Conservation (phyloP, 495 filamentous ascomycete genomes). For the Annulohypoxylon moriforme region DNA sequence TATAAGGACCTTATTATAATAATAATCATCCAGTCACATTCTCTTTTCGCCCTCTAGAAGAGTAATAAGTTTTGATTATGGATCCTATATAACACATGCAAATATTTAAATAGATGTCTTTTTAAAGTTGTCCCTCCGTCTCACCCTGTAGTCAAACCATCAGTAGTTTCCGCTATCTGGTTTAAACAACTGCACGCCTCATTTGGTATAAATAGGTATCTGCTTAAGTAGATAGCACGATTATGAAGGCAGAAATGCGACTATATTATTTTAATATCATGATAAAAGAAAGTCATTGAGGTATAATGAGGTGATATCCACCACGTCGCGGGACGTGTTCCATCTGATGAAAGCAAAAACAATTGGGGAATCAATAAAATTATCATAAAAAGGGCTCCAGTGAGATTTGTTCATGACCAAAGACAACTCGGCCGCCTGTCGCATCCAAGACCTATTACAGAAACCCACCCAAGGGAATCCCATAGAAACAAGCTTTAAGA, state of each 20-base stretch:
- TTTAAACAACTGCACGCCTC: no score
- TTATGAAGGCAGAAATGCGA: background rate
- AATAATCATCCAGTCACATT: background rate
- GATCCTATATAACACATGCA: no score
- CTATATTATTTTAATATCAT: background rate
- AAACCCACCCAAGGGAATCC: background rate
- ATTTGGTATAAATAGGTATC: background rate
- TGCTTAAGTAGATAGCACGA: background rate
- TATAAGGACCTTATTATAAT: background rate
- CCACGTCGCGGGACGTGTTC: constrained; percentile 26
- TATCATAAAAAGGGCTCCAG: background rate
- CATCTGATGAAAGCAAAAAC: constrained; percentile 17
- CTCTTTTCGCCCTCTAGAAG: background rate
- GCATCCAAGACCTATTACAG: constrained; percentile 6
- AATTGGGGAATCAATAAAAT: constrained; percentile 27
- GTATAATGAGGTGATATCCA: constrained; percentile 12
- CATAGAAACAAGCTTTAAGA: constrained; percentile 1
- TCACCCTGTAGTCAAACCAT: no score
- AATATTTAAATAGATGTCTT: no score
- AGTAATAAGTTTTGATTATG: no score
- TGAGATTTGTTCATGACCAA: constrained; percentile 12
- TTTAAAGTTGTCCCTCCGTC: no score
- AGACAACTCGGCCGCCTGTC: constrained; percentile 1
- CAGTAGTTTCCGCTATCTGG: no score
- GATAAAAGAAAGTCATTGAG: background rate